phyloP scores from a whole-genome alignment of 192 early-diverging fungal genomes.

The Spinellus fusiger region DNA sequence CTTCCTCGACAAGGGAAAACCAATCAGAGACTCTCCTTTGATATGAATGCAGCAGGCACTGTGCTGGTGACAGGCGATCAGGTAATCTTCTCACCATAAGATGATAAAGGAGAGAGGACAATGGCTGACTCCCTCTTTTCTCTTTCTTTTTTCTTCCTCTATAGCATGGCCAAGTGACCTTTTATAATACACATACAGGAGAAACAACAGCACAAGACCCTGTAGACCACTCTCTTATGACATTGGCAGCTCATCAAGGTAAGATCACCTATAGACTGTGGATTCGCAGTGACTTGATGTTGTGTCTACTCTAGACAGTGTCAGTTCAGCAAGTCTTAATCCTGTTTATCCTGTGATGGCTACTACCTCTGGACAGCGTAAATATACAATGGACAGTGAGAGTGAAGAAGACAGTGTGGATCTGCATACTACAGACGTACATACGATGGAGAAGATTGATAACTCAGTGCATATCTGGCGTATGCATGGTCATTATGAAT shows the following conservation, averaged over 20 bases:
- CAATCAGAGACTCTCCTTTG: constrained; percentile 70
- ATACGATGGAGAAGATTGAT: constrained; percentile 18
- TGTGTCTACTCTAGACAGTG: constrained; percentile 53
- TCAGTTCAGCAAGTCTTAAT: constrained; percentile 54
- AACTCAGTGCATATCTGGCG: constrained; percentile 41
- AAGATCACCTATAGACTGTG: no score
- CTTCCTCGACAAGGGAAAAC: constrained; percentile 50
- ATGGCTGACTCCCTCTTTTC: neutral
- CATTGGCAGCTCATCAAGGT: constrained; percentile 13
- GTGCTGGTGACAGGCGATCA: constrained; percentile 59
- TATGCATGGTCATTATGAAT: constrained; percentile 20
- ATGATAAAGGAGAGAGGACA: neutral
- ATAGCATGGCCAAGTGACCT: constrained; percentile 37
- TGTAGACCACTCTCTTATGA: neutral
- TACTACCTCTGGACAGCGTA: constrained; percentile 71
- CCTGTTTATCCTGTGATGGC: constrained; percentile 61
- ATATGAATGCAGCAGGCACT: constrained; percentile 54
- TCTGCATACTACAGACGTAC: neutral
- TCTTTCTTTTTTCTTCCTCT: neutral
- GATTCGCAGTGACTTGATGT: no score
- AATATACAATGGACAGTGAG: constrained; percentile 24
- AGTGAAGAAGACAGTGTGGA: neutral
- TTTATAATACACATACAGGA: constrained; percentile 19
- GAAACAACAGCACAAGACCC: constrained; percentile 9
- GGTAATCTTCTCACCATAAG: no score